Base-by-base conservation (phyloP, 345 rosid species). In the Ceriops zippeliana region DNA sequence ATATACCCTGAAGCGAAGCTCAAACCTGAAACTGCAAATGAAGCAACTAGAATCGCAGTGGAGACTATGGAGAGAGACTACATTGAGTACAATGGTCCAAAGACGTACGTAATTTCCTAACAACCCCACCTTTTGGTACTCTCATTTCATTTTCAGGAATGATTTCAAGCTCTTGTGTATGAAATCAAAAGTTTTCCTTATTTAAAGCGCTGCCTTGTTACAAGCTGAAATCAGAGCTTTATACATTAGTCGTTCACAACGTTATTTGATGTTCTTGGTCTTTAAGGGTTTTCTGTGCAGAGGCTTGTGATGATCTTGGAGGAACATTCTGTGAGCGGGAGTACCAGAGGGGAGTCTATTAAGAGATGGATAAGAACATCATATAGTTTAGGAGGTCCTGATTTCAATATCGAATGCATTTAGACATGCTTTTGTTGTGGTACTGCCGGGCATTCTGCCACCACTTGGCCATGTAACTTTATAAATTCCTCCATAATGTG, bases 1-100 rank as follows among this genome's bases (percentile, higher is more conserved):
- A 75, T 82, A 17, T 86, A 79, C 70, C 90, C 96, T 30, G 93
- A 90, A 80, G 86, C 42, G 15, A 85, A 63, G 72, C 62, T 85
- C 11, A 30, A 76, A 70, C 61, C 65, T 10, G 70, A 69, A 8
- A 66, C 62, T 65, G 58, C 47, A 65, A 68, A 49, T 35, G 38
- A 51, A 31, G 56, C 71, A 5, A 28, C 66, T 1, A 63, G 63
- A 37, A 35, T 16, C 61, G 69, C 72, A 21, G 17, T 70, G 2
- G 78, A 62, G 56, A 3, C 54, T 34, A 16, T 52, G 30, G 80
- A 78, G 10, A 78, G 75, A 62, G 83, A 75, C 52, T 76, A 79
- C 35, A 64, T 82, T 0, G 79, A 82, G 30, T 79, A 82, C 69
- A 64, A 73, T 32, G 67, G 68, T 20, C 31, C 74, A 3, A 78